Evolutionary conservation across 208 protist genomes (phyloP).

Genomic region (Trichomonas gallinae): DNA sequence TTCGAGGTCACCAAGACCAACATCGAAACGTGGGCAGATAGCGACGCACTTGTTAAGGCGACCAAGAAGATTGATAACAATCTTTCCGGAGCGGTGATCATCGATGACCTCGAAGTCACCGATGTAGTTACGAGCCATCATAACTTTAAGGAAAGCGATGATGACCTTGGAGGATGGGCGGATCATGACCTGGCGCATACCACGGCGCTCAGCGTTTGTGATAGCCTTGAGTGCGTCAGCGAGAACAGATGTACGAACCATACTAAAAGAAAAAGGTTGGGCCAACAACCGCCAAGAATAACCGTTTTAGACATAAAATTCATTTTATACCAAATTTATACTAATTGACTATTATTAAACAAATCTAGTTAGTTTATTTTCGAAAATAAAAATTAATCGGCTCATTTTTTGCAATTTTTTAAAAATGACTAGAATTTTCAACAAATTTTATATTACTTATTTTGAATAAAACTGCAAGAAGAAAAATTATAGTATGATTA

Average conservation of each 20-base stretch:
- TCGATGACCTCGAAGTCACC: conserved; percentile 99
- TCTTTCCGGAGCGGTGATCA: conserved; percentile 97
- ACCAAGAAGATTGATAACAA: conserved; percentile 98
- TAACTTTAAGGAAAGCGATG: conserved; percentile 97
- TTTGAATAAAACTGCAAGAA: no score
- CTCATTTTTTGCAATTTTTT: no score
- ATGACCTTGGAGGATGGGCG: conserved; percentile 97
- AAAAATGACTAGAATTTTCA: no score
- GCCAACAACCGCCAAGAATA: background rate
- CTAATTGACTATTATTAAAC: no score
- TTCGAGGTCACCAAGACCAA: conserved; percentile 77
- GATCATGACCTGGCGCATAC: conserved; percentile 98
- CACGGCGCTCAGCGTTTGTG: conserved; percentile 90
- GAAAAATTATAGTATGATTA: no score
- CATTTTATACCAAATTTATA: no score
- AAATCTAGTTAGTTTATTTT: no score
- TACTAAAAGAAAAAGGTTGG: conserved; percentile 40
- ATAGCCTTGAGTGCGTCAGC: conserved; percentile 90
- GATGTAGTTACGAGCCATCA: conserved; percentile 99
- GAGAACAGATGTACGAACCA: conserved; percentile 95
- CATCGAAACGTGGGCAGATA: conserved; percentile 61
- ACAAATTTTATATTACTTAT: no score
- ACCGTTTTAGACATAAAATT: background rate
- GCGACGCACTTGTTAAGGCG: conserved; percentile 99
- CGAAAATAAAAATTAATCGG: no score